Evolutionary conservation across 306 rosid species (phyloP).

Genomic region (Castanospermum australe): DNA sequence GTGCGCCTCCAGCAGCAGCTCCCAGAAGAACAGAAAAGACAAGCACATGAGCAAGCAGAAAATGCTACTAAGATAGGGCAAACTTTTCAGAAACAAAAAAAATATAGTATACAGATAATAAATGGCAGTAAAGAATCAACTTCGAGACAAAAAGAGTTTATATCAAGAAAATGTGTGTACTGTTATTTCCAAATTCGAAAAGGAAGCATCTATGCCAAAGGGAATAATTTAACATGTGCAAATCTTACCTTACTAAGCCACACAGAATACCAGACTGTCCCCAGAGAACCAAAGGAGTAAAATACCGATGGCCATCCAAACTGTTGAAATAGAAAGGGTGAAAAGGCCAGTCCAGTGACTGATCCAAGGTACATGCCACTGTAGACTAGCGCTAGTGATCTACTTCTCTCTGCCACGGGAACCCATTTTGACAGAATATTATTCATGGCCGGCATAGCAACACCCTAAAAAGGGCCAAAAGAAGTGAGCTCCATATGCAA

Average conservation of each 20-base stretch:
- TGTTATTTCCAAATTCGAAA: background rate
- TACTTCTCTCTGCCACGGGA: slow-evolving; percentile 96
- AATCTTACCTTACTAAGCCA: slow-evolving; percentile 82
- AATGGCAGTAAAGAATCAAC: slow-evolving; percentile 9
- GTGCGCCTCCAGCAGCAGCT: slow-evolving; percentile 57
- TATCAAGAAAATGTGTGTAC: background rate
- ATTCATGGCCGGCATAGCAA: slow-evolving; percentile 99
- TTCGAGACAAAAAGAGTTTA: background rate
- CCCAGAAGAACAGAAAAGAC: slow-evolving; percentile 18
- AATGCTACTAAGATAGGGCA: background rate
- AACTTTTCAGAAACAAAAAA: background rate
- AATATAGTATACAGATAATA: background rate
- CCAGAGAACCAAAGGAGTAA: slow-evolving; percentile 94
- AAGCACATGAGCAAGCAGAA: slow-evolving; percentile 5
- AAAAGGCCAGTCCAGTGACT: slow-evolving; percentile 95
- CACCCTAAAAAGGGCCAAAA: slow-evolving; percentile 64
- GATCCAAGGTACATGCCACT: slow-evolving; percentile 99
- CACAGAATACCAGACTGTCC: slow-evolving; percentile 77
- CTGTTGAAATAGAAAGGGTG: slow-evolving; percentile 85
- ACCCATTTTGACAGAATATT: slow-evolving; percentile 95
- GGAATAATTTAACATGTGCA: slow-evolving; percentile 6
- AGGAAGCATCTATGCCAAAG: slow-evolving; percentile 3
- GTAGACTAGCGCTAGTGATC: slow-evolving; percentile 91
- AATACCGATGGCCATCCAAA: slow-evolving; percentile 99
- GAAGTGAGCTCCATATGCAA: slow-evolving; percentile 12